A percentile compares a stretch with the other conserved stretches of the same genome.
Conservation (phyloP, 1,284 basidiomycete species). For the Leucoagaricus sp. region DNA sequence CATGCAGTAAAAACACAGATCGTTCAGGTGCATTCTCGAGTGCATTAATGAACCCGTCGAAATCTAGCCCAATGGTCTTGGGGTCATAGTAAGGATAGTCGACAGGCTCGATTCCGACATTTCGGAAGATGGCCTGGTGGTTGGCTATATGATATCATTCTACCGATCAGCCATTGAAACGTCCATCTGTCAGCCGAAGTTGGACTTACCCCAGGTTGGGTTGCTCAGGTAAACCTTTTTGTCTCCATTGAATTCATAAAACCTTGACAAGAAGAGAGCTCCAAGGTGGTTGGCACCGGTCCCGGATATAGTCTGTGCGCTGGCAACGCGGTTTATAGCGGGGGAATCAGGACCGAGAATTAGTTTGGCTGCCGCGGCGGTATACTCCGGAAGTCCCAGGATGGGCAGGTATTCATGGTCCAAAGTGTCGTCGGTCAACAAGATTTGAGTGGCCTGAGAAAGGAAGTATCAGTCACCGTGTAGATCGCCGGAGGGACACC, state of each 20-base stretch:
- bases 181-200: slow-evolving; percentile 8
- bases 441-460: slow-evolving; percentile 74
- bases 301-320: slow-evolving; percentile 92
- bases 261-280: slow-evolving; percentile 84
- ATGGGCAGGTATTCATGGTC: slow-evolving; percentile 97
- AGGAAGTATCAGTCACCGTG: background rate
- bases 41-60: slow-evolving; percentile 69
- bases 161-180: background rate
- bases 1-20: slow-evolving; percentile 89
- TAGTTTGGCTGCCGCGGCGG: slow-evolving; percentile 76
- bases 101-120: slow-evolving; percentile 78
- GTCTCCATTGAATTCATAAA: slow-evolving; percentile 74
- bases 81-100: slow-evolving; percentile 93
- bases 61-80: slow-evolving; percentile 88
- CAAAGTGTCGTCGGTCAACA: slow-evolving; percentile 72
- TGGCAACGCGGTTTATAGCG: slow-evolving; percentile 70
- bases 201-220: slow-evolving; percentile 86
- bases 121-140: slow-evolving; percentile 88
- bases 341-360: slow-evolving; percentile 78
- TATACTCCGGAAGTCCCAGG: slow-evolving; percentile 85
- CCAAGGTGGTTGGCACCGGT: slow-evolving; percentile 96
- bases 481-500: slow-evolving; percentile 7
- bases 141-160: slow-evolving; percentile 57
- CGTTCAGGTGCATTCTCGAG: slow-evolving; percentile 66
- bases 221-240: slow-evolving; percentile 82